A percentile compares a stretch with the other conserved stretches of the same genome.
These are phyloP conservation scores for Lepidium aucheri DNA, from an alignment of 345 rosid genomes.

Conservation along the genomic window DNA sequence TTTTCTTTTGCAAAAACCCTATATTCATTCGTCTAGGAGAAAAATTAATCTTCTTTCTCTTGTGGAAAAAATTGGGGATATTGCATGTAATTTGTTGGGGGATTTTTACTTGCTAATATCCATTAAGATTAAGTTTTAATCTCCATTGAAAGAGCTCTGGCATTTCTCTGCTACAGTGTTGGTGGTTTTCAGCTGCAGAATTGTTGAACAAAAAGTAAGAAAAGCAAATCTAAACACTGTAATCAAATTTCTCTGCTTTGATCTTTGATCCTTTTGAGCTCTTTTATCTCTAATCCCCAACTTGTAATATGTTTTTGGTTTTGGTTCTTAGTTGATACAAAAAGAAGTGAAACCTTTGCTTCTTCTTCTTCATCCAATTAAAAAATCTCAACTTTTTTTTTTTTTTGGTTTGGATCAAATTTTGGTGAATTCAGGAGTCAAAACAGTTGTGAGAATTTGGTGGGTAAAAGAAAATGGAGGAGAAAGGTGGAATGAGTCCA, in stretches of 20 bases:
- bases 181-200: slow-evolving; percentile 7
- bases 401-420: not conserved
- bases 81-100: slow-evolving; percentile 21
- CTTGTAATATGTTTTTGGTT: not conserved
- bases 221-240: slow-evolving; percentile 17
- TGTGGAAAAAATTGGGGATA: slow-evolving; percentile 1
- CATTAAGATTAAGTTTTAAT: slow-evolving; percentile 11
- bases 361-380: not conserved
- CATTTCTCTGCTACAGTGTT: slow-evolving; percentile 25
- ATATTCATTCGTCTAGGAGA: slow-evolving; percentile 22
- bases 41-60: slow-evolving; percentile 17
- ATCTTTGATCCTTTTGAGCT: slow-evolving; percentile 14
- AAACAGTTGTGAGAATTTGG: slow-evolving; percentile 2
- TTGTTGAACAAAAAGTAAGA: slow-evolving; percentile 14
- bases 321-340: slow-evolving; percentile 3
- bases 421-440: not conserved
- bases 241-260: not conserved
- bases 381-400: not conserved
- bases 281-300: not conserved
- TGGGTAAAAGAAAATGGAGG: slow-evolving; percentile 47
- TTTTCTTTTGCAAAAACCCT: slow-evolving; percentile 24
- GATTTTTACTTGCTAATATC: slow-evolving; percentile 7
- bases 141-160: slow-evolving; percentile 8
- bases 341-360: slow-evolving; percentile 2
- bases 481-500: slow-evolving; percentile 40